These are phyloP conservation scores for Dryas integrifolia DNA, from an alignment of 331 rosid species.

Conservation along the genomic window DNA sequence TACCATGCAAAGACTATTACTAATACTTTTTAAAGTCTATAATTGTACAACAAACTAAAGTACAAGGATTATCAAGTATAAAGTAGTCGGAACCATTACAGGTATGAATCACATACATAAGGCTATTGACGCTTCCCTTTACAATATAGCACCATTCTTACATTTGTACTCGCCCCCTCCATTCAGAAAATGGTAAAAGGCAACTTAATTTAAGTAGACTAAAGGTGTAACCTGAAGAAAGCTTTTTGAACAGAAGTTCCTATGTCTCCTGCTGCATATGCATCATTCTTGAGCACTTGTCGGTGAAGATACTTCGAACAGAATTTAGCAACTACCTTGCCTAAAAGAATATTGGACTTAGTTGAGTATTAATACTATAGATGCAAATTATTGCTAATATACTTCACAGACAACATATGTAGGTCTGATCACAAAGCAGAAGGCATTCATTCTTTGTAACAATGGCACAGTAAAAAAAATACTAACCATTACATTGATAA, in stretches of 20 bases:
- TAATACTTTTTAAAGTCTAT: not conserved
- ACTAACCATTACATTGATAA: constrained; percentile 12
- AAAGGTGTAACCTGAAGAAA: constrained; percentile 63
- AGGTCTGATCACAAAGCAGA: not conserved
- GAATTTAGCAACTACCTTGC: constrained; percentile 95
- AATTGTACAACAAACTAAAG: not conserved
- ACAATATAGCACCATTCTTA: not conserved
- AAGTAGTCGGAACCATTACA: not conserved
- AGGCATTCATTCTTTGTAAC: not conserved
- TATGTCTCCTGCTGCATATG: constrained; percentile 67
- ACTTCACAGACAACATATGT: not conserved
- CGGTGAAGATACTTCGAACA: constrained; percentile 92
- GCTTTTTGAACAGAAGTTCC: constrained; percentile 79
- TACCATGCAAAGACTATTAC: not conserved
- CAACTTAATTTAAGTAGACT: not conserved
- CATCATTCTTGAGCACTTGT: constrained; percentile 74
- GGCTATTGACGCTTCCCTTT: not conserved
- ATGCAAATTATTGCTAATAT: constrained; percentile 1
- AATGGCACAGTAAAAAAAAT: constrained; percentile 7
- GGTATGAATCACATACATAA: not conserved
- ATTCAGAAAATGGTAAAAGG: constrained; percentile 4
- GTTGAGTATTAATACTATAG: constrained; percentile 29
- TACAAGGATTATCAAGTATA: not conserved
- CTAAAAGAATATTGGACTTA: constrained; percentile 45
- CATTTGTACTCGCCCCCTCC: not conserved